Conservation (phyloP, 2,329 filamentous ascomycete genomes). For the Exophiala viscosa region DNA sequence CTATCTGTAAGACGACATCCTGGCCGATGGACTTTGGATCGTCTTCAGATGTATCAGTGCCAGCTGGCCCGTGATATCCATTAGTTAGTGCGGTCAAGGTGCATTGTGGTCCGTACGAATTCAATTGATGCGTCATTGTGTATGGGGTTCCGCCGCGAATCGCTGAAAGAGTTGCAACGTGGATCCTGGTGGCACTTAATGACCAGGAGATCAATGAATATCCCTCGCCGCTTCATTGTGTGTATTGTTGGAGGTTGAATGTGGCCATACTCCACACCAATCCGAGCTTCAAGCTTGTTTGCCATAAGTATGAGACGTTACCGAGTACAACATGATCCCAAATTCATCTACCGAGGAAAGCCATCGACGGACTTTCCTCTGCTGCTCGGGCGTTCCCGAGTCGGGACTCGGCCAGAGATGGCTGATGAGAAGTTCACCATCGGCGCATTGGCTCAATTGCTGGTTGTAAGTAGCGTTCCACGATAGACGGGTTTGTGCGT, state of each 20-base stretch:
- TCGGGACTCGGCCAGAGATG: constrained; percentile 49
- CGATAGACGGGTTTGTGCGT: constrained; percentile 32
- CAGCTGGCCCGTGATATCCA: too few relatives aligned
- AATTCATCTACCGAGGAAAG: constrained; percentile 51
- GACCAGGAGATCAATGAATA: too few relatives aligned
- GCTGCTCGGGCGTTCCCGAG: constrained; percentile 30
- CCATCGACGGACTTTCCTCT: constrained; percentile 48
- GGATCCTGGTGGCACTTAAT: too few relatives aligned
- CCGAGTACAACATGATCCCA: constrained; percentile 52
- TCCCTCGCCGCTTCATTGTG: not conserved
- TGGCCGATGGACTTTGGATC: too few relatives aligned
- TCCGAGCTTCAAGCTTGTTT: not conserved
- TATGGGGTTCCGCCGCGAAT: too few relatives aligned
- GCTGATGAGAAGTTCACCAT: constrained; percentile 44
- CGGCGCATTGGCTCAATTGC: constrained; percentile 43
- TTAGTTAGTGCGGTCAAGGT: too few relatives aligned
- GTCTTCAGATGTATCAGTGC: too few relatives aligned
- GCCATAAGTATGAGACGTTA: constrained; percentile 46
- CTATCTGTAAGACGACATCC: too few relatives aligned
- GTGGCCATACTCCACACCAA: not conserved
- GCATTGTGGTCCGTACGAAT: too few relatives aligned
- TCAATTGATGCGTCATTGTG: too few relatives aligned
- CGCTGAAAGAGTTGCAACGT: too few relatives aligned
- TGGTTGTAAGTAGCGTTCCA: constrained; percentile 48
- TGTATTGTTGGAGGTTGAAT: not conserved